Percentiles rank a stretch among this genome's conserved stretches.
Evolutionary conservation across 2,329 filamentous ascomycete species (phyloP).

Genomic region (Colletotrichum navitas): DNA sequence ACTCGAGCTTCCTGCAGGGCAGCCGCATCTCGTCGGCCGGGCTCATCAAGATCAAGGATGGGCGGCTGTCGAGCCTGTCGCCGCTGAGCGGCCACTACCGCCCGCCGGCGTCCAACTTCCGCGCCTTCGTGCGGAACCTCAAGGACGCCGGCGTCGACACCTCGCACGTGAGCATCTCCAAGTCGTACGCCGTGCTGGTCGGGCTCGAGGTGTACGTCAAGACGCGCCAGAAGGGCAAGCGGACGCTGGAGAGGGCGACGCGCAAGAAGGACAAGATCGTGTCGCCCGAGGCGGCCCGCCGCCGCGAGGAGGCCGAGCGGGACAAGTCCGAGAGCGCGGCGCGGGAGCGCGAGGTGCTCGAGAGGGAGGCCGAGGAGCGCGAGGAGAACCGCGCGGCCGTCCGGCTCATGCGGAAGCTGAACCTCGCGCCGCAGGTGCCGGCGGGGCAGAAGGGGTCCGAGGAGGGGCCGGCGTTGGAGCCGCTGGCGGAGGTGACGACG

Average conservation of each 20-base stretch:
- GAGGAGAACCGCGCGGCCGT: slow-evolving; percentile 45
- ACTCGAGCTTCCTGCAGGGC: slow-evolving; percentile 89
- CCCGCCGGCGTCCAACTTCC: slow-evolving; percentile 85
- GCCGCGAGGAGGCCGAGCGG: slow-evolving; percentile 68
- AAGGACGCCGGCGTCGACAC: slow-evolving; percentile 83
- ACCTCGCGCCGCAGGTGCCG: slow-evolving; percentile 49
- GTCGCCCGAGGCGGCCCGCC: slow-evolving; percentile 69
- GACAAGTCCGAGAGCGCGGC: slow-evolving; percentile 72
- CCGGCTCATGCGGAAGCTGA: slow-evolving; percentile 58
- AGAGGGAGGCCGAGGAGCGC: slow-evolving; percentile 58
- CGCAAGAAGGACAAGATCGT: slow-evolving; percentile 70
- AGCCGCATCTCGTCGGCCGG: slow-evolving; percentile 86
- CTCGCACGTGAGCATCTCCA: slow-evolving; percentile 81
- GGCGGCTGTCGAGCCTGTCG: slow-evolving; percentile 79
- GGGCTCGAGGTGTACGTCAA: slow-evolving; percentile 85
- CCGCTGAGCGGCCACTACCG: slow-evolving; percentile 85
- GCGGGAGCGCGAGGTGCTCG: slow-evolving; percentile 60
- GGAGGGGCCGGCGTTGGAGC: slow-evolving; percentile 23
- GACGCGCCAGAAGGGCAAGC: slow-evolving; percentile 74
- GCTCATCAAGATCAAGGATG: slow-evolving; percentile 86
- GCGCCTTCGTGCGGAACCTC: slow-evolving; percentile 81
- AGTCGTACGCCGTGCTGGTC: slow-evolving; percentile 84
- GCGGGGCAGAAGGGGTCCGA: slow-evolving; percentile 45
- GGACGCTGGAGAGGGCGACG: slow-evolving; percentile 61
- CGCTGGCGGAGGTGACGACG: slow-evolving; percentile 33